A percentile compares a stretch with the other conserved stretches of the same genome.
Evolutionary conservation across 176 grass and related monocot genomes (phyloP).

Genomic region (Musa acuminata): DNA sequence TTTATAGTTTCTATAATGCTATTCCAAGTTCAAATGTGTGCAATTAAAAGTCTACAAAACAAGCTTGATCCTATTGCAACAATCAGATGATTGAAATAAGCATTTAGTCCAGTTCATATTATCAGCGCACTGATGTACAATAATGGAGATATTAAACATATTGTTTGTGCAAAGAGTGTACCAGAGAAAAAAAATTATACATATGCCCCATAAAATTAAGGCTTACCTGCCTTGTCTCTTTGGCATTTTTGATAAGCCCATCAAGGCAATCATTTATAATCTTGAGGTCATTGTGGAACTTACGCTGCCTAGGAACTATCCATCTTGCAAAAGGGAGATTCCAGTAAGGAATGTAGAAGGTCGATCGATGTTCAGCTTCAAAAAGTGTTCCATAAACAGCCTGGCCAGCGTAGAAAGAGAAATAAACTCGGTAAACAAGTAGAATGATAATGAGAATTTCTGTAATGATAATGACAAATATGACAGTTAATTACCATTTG

Average conservation of each 20-base stretch:
- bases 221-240: slow-evolving; percentile 82
- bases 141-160: neutral
- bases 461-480: too few relatives aligned
- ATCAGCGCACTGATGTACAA: neutral
- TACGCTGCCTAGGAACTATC: slow-evolving; percentile 80
- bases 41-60: neutral
- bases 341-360: slow-evolving; percentile 97
- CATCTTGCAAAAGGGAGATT: slow-evolving; percentile 81
- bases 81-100: neutral
- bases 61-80: neutral
- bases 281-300: slow-evolving; percentile 80
- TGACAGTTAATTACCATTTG: too few relatives aligned
- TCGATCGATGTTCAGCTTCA: slow-evolving; percentile 92
- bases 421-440: neutral
- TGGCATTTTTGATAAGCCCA: slow-evolving; percentile 85
- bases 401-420: slow-evolving; percentile 29
- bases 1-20: neutral
- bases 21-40: too few relatives aligned
- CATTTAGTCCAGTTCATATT: neutral
- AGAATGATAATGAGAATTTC: too few relatives aligned
- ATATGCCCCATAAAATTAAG: slow-evolving; percentile 4
- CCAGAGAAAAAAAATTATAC: neutral
- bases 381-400: slow-evolving; percentile 98
- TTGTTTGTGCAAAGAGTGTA: slow-evolving; percentile 1
- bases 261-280: slow-evolving; percentile 92